phyloP scores from a whole-genome alignment of 164 flowering plant genomes.

The Dillenia turbinata region DNA sequence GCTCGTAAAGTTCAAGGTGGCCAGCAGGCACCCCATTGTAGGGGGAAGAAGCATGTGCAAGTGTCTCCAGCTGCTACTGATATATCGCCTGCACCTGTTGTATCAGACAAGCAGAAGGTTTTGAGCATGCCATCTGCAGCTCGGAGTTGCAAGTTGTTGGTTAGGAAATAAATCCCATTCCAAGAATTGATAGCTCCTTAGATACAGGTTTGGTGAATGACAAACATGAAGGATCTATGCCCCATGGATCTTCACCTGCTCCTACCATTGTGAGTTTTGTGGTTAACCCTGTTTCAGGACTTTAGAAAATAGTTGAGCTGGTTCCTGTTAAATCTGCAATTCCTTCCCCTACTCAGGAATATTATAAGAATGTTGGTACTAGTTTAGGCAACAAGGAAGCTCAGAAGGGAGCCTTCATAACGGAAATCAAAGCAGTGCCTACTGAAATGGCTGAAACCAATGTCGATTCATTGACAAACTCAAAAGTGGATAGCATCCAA shows the following conservation, averaged over 20 bases:
- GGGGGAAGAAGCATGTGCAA: constrained; percentile 46
- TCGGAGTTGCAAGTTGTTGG: background rate
- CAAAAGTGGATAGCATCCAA: constrained; percentile 2
- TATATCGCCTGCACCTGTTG: constrained; percentile 6
- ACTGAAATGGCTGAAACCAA: constrained; percentile 1
- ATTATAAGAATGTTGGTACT: constrained; percentile 5
- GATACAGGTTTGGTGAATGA: background rate
- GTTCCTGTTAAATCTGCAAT: constrained; percentile 20
- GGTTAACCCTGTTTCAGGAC: constrained; percentile 24
- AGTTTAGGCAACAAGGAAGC: constrained; percentile 9
- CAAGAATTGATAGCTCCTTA: background rate
- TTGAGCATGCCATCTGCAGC: background rate
- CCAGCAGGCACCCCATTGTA: constrained; percentile 45
- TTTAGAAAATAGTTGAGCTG: constrained; percentile 20
- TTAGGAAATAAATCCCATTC: background rate
- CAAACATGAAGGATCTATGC: background rate
- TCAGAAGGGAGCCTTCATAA: background rate
- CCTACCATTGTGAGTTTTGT: constrained; percentile 25
- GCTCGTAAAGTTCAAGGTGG: constrained; percentile 38
- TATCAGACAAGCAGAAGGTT: constrained; percentile 14
- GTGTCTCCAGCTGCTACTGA: constrained; percentile 12
- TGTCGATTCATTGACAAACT: background rate
- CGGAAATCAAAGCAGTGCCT: constrained; percentile 6
- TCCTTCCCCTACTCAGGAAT: constrained; percentile 13
- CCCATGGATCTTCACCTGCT: constrained; percentile 19